A percentile compares a stretch with the other conserved stretches of the same genome.
phyloP scores from a whole-genome alignment of 2,329 filamentous ascomycete species.

The Stemphylium lycopersici region DNA sequence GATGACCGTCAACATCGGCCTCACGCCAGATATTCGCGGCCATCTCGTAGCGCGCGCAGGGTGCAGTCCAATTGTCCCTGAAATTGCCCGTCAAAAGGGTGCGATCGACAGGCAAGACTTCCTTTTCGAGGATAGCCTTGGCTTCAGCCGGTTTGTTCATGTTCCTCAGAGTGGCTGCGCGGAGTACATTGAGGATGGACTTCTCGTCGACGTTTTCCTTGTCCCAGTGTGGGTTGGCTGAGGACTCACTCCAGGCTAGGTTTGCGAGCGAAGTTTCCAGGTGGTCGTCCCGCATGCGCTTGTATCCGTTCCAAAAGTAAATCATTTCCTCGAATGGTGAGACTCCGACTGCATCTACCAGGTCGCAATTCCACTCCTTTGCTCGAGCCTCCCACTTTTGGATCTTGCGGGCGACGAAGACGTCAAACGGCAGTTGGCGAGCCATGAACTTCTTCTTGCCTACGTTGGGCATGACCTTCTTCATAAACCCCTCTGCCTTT shows the following conservation, averaged over 20 bases:
- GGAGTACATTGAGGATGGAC: slow-evolving; percentile 70
- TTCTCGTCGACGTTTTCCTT: slow-evolving; percentile 64
- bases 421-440: slow-evolving; percentile 85
- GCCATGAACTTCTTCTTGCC: slow-evolving; percentile 92
- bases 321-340: slow-evolving; percentile 89
- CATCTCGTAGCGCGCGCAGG: slow-evolving; percentile 85
- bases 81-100: slow-evolving; percentile 62
- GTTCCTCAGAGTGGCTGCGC: slow-evolving; percentile 69
- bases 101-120: slow-evolving; percentile 67
- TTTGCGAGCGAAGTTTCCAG: slow-evolving; percentile 67
- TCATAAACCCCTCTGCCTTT: slow-evolving; percentile 70
- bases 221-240: slow-evolving; percentile 56
- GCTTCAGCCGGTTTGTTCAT: slow-evolving; percentile 69
- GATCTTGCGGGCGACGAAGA: slow-evolving; percentile 82
- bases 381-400: slow-evolving; percentile 85
- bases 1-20: slow-evolving; percentile 47
- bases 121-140: slow-evolving; percentile 64
- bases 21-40: slow-evolving; percentile 82
- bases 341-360: slow-evolving; percentile 81
- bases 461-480: slow-evolving; percentile 72
- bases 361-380: slow-evolving; percentile 64
- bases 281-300: slow-evolving; percentile 73
- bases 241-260: slow-evolving; percentile 70
- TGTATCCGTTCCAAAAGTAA: slow-evolving; percentile 90
- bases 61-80: slow-evolving; percentile 73